Percentiles rank a stretch among this genome's conserved stretches.
Evolutionary conservation across 2,329 filamentous ascomycete genomes (phyloP).

Genomic region (Thelonectria blattea): DNA sequence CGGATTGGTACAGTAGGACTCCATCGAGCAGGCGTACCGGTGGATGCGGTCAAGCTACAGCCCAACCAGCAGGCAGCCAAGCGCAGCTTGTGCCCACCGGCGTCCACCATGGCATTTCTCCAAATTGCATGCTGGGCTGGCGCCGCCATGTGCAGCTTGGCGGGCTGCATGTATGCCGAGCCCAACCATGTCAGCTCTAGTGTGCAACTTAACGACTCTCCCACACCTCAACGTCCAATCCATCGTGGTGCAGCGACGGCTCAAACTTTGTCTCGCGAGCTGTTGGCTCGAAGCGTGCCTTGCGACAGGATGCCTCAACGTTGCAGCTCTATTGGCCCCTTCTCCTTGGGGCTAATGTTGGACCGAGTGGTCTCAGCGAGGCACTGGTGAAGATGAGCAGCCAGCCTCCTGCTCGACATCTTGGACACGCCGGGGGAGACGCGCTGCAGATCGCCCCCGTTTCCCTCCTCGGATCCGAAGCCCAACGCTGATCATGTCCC

Average conservation of each 20-base stretch:
- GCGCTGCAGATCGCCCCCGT: slow-evolving; percentile 13
- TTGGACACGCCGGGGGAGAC: background rate
- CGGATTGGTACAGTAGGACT: too few species aligned
- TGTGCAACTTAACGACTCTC: background rate
- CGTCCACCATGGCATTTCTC: slow-evolving; percentile 16
- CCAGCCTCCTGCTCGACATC: slow-evolving; percentile 3
- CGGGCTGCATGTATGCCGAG: slow-evolving; percentile 1
- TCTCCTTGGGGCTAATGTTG: background rate
- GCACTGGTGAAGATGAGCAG: background rate
- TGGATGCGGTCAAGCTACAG: background rate
- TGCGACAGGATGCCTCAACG: background rate
- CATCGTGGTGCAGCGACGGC: background rate
- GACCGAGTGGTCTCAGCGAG: background rate
- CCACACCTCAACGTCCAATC: slow-evolving; percentile 11
- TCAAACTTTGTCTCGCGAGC: slow-evolving; percentile 21
- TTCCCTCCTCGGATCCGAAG: background rate
- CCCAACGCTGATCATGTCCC: slow-evolving; percentile 29
- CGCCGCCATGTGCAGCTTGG: slow-evolving; percentile 12
- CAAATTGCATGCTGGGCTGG: slow-evolving; percentile 22
- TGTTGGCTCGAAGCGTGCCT: slow-evolving; percentile 14
- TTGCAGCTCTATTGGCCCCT: slow-evolving; percentile 6
- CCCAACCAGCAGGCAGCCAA: background rate
- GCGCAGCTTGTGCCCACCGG: background rate
- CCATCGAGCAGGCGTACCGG: too few species aligned
- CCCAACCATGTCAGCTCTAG: background rate